Conservation (phyloP, 108 stramenopile genomes). For the Conticribra weissflogii region DNA sequence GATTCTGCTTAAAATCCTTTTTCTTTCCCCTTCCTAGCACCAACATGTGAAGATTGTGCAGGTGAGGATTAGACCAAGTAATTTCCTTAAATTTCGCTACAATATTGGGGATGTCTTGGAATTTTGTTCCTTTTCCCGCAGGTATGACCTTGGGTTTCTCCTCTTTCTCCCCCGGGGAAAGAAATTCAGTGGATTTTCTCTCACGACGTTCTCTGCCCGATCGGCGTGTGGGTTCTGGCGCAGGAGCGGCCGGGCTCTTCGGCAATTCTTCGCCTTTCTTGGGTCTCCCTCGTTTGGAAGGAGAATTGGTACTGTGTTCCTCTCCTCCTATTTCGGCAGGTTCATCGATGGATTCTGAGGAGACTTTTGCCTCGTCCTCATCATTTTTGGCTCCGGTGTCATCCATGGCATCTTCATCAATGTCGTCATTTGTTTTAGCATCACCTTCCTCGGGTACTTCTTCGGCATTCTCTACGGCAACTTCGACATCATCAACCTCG, state of each 20-base stretch:
- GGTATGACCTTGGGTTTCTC: conserved; percentile 29
- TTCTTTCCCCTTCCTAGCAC: conserved; percentile 42
- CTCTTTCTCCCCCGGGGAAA: background rate
- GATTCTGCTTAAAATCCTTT: conserved; percentile 41
- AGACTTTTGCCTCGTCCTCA: background rate
- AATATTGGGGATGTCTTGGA: conserved; percentile 39
- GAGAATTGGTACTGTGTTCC: too few species aligned
- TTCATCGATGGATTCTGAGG: background rate
- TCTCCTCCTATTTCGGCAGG: background rate
- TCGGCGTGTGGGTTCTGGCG: background rate
- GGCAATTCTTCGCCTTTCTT: background rate
- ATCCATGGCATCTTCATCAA: too few species aligned
- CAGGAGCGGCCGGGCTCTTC: background rate
- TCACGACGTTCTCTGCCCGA: background rate
- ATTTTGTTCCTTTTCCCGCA: conserved; percentile 36
- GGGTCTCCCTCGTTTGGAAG: background rate
- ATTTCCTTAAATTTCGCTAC: conserved; percentile 35
- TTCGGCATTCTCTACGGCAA: background rate
- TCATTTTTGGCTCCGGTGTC: background rate
- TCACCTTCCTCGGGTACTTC: background rate
- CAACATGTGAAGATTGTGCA: conserved; percentile 31
- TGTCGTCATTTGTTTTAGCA: too few species aligned
- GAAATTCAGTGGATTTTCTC: background rate
- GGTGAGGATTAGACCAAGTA: conserved; percentile 38
- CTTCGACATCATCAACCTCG: too few species aligned